Base-by-base conservation (phyloP, 108 stramenopile genomes). In the Skeletonema marinoi region DNA sequence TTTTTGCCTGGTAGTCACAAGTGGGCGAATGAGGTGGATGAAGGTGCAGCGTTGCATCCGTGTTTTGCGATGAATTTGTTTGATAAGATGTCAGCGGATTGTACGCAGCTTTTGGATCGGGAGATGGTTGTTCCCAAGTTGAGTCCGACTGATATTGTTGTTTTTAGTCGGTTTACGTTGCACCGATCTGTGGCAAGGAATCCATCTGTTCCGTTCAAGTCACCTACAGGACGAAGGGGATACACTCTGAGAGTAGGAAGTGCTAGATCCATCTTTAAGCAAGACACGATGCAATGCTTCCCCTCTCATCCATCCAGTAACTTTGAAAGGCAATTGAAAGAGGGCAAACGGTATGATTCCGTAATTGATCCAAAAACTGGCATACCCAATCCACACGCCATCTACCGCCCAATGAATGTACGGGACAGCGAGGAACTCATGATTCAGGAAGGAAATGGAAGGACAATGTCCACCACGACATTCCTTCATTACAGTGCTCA, bases 31-130 rank as follows among this genome's bases (percentile, higher is more conserved):
- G 39, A 44, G 32, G 48, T 64, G 46, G 63, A 64, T 51, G 63
- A 64, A 0, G 42, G 11, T 16, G 63, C 63, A 0, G 4, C 6
- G 3, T 51, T 51, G 32, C 63, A 64, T 17, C 63, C 63, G 7
- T 64, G 63, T 11, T 64, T 64, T 51, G 63, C 63, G 0, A 64
- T 64, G 63, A 64, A 64, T 64, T 64, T 64, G 21, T 64, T 64
- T 64, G 63, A 64, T 2, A 19, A 38, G 17, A 41, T 64, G 63
- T 51, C 63, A 44, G 6, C 42, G 6, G 63, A 64, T 3, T 64
- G 63, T 51, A 41, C 17, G 6, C 46, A 44, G n/a, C 42, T 64
- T 13, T 41, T 64, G 63, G 63, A 64, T 51, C 17, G 17, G 6
- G 48, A 51, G 46, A 64, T 64, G 63, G 63, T 41, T 11, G 42